phyloP scores from a whole-genome alignment of 148 eudicot species.

The Chenopodium berlandieri region DNA sequence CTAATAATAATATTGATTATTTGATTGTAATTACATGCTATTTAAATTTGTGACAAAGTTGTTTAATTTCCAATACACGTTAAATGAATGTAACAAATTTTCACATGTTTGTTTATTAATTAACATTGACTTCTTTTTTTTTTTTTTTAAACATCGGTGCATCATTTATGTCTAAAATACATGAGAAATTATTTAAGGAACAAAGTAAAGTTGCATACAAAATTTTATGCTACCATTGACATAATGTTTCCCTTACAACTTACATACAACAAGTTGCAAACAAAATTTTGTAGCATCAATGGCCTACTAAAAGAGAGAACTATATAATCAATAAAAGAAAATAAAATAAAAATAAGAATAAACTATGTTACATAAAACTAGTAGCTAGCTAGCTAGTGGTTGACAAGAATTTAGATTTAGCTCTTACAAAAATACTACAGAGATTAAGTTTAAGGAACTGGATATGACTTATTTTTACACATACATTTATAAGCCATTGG shows the following conservation, averaged over 20 bases:
- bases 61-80: too few relatives aligned
- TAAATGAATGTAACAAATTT: too few relatives aligned
- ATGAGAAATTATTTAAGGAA: too few relatives aligned
- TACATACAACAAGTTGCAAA: neutral
- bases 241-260: neutral
- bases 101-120: too few relatives aligned
- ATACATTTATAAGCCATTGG: conserved; percentile 81
- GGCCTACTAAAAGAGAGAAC: neutral
- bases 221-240: neutral
- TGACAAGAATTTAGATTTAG: neutral
- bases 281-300: neutral
- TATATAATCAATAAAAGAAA: neutral
- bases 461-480: conserved; percentile 71
- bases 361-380: neutral
- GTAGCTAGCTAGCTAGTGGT: neutral
- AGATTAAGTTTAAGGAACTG: conserved; percentile 46
- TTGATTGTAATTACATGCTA: too few relatives aligned
- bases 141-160: too few relatives aligned
- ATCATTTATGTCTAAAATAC: too few relatives aligned
- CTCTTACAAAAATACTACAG: neutral
- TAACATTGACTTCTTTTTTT: too few relatives aligned
- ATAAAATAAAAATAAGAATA: neutral
- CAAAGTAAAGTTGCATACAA: too few relatives aligned
- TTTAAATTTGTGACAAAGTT: too few relatives aligned
- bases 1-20: too few relatives aligned